Evolutionary conservation across 108 stramenopile species (phyloP).

Genomic region (Cyclostephanos tholiformis): DNA sequence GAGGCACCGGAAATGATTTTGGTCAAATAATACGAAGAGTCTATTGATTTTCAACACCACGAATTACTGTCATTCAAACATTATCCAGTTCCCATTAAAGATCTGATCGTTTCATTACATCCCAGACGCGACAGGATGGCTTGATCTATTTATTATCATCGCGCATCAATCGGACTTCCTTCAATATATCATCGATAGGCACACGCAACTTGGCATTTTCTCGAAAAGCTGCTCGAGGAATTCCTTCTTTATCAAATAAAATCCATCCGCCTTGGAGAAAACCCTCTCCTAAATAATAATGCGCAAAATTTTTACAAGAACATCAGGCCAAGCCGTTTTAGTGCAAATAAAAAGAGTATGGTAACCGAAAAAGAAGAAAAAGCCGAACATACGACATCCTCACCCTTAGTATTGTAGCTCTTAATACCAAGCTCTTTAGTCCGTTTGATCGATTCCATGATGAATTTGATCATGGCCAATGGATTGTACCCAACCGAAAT

Average conservation of each 20-base stretch:
- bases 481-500: slow-evolving; percentile 38
- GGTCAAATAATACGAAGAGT: slow-evolving; percentile 11
- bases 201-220: slow-evolving; percentile 47
- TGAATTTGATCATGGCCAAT: slow-evolving; percentile 39
- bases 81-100: background rate
- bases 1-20: background rate
- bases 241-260: slow-evolving; percentile 33
- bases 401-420: slow-evolving; percentile 48
- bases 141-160: background rate
- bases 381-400: background rate
- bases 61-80: slow-evolving; percentile 16
- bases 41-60: background rate
- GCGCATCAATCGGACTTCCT: slow-evolving; percentile 19
- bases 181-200: slow-evolving; percentile 42
- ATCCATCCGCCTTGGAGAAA: slow-evolving; percentile 56
- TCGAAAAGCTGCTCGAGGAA: slow-evolving; percentile 40
- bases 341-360: slow-evolving; percentile 6
- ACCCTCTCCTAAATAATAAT: slow-evolving; percentile 49
- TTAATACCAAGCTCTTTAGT: slow-evolving; percentile 37
- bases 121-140: background rate
- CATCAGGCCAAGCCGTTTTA: background rate
- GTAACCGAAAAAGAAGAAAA: background rate
- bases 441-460: slow-evolving; percentile 34
- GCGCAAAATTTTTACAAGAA: background rate
- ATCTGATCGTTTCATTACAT: background rate